Evolutionary conservation across 2,329 filamentous ascomycete genomes (phyloP), one percentile per base, ranked within the genome.

Genomic region (Penicillium sp.): DNA sequence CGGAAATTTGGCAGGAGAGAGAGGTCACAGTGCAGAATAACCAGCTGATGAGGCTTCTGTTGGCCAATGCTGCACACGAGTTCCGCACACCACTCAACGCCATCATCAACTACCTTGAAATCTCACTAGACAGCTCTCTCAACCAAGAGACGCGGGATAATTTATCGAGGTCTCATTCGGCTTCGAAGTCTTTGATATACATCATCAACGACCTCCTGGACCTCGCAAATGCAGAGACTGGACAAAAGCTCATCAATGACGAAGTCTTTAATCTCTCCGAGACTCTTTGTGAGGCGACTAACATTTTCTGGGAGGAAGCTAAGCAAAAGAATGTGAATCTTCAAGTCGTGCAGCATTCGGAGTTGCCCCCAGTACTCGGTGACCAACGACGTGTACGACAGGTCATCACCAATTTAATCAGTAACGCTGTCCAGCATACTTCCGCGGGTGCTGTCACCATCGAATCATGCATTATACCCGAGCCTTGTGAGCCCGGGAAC

Each of bases 91-190:
- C 92, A 0, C 79, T 96, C 2, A 96, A 96, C 68, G 92, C 92
- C n/a, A 96, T 96, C 69, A 96, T 96, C 76, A 96, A 96, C 68
- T 96, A 95, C 68, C 84, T 96, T 1, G 92, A 96, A 68, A 96
- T 96, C 66, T 92, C 92, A 0, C 79, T 96, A 1, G 93, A 96
- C 76, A 91, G 91, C 0, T 79, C 81, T 0, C 80, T 96, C 2
- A 92, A 96, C 64, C 81, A 87, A 40, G 92, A 96, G 72, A 96
- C 91, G 0, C 82, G 92, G 26, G 92, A 96, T 7, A 95, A 95
- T 62, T 80, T 96, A 2, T 84, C 90, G 0, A 88, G 87, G 66
- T 96, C 92, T 1, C 92, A 96, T 72, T 96, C 92, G 0, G 92
- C 92, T 2, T 96, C 92, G 0, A 96, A 96, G 71, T 95, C 92